Evolutionary conservation across 31 red algal genomes (phyloP), one percentile per base, ranked within the genome.

Genomic region (Asparagopsis taxiformis): DNA sequence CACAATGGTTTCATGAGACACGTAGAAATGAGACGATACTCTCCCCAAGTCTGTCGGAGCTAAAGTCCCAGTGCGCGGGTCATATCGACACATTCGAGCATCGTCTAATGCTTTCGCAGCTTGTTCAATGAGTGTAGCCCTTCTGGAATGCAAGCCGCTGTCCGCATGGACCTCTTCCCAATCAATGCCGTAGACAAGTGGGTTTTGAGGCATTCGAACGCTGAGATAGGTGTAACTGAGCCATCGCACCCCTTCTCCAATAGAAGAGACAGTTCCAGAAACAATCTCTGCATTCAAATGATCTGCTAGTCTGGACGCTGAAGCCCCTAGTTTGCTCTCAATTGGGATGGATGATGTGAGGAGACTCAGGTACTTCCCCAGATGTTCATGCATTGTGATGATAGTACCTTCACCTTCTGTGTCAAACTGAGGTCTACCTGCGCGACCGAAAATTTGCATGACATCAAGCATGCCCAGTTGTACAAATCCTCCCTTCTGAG

Each of bases 261-360:
- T 75, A 26, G 88, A 90, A 21, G 88, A 79, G 32, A 99, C 92
- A 16, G 78, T 92, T 54, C 96, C 91, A 34, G 85, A 87, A 10
- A 90, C 96, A 65, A 99, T 79, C 43, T 99, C 96, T 28, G 96
- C 96, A 67, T 99, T 99, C 55, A 99, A 65, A 82, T 93, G 90
- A 65, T 99, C 91, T 21, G 91, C 88, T 1, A 99, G 59, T 48
- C 72, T 50, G 16, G 86, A 92, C 31, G 85, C 82, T 43, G 87
- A 95, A 33, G 87, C 53, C 16, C 83, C 72, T n/a, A 99, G 77
- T 20, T 88, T 72, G 31, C 85, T 91, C 70, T 99, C 96, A 65
- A 99, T 99, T 16, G 96, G 96, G 21, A 99, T 65, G 29, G 91
- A 84, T 17, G 74, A 74, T 0, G 83, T 99, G 22, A 99, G 81